These are phyloP conservation scores for Orbilia quercus DNA, from an alignment of 2,329 filamentous ascomycete species.

Conservation along the genomic window DNA sequence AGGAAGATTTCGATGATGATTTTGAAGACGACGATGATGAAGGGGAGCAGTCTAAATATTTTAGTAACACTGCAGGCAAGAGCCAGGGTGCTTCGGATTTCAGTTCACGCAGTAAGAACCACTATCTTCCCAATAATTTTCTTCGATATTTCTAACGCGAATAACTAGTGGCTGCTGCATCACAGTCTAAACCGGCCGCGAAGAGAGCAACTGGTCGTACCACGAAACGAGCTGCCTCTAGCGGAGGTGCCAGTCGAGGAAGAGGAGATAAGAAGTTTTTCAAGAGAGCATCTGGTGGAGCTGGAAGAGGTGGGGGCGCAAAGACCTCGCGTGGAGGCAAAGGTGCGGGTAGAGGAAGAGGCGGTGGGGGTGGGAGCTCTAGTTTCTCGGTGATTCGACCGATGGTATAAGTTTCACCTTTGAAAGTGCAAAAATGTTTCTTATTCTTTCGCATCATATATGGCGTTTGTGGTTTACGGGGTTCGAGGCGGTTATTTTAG, in stretches of 20 bases:
- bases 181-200: slow-evolving; percentile 19
- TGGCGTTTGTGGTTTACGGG: slow-evolving; percentile 19
- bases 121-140: background rate
- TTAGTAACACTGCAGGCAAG: slow-evolving; percentile 27
- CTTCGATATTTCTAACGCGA: slow-evolving; percentile 9
- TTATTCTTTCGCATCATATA: background rate
- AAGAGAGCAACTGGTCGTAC: slow-evolving; percentile 26
- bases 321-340: slow-evolving; percentile 16
- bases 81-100: slow-evolving; percentile 38
- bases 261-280: slow-evolving; percentile 39
- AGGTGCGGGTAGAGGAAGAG: slow-evolving; percentile 19
- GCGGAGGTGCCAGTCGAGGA: slow-evolving; percentile 4
- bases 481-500: slow-evolving; percentile 18
- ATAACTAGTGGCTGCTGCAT: slow-evolving; percentile 43
- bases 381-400: slow-evolving; percentile 30
- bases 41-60: slow-evolving; percentile 32
- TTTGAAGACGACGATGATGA: slow-evolving; percentile 32
- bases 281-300: slow-evolving; percentile 21
- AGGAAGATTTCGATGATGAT: slow-evolving; percentile 45
- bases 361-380: slow-evolving; percentile 20
- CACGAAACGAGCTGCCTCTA: slow-evolving; percentile 9
- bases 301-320: background rate
- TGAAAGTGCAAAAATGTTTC: background rate
- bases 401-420: slow-evolving; percentile 24
- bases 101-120: slow-evolving; percentile 47